Percentiles rank a stretch among this genome's conserved stretches.
These are phyloP conservation scores for Phialocephala subalpina DNA, from an alignment of 2,329 filamentous ascomycete genomes.

Conservation along the genomic window DNA sequence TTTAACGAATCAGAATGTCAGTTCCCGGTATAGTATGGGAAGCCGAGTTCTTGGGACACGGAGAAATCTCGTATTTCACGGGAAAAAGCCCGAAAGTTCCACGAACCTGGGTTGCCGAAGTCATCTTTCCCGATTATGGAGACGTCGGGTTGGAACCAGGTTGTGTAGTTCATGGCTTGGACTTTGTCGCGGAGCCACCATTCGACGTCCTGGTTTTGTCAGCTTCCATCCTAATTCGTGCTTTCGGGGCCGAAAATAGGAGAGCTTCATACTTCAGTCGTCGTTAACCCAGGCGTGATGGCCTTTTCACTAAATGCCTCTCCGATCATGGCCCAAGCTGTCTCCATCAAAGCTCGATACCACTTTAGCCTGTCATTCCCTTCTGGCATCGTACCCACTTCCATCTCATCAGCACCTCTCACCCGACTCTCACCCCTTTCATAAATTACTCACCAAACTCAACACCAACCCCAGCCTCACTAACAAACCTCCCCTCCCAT, in stretches of 20 bases:
- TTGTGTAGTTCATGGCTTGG: constrained; percentile 57
- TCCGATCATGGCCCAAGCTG: constrained; percentile 58
- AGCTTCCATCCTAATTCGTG: neutral
- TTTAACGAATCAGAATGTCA: no score
- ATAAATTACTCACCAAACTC: constrained; percentile 52
- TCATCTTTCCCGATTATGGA: constrained; percentile 46
- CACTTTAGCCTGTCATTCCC: constrained; percentile 46
- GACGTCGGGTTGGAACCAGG: constrained; percentile 59
- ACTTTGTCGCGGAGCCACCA: constrained; percentile 61
- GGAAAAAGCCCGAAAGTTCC: no score
- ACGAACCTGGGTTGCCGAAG: constrained; percentile 27
- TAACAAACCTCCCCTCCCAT: constrained; percentile 51
- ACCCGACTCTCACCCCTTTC: no score
- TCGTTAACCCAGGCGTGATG: constrained; percentile 53
- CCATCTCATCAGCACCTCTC: neutral
- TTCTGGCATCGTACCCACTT: constrained; percentile 17
- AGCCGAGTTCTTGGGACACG: no score
- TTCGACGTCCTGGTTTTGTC: constrained; percentile 50
- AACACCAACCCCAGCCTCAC: constrained; percentile 54
- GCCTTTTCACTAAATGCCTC: constrained; percentile 54
- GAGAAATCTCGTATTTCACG: no score
- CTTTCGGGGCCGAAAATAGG: constrained; percentile 19
- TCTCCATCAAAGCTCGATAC: constrained; percentile 57
- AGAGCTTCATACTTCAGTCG: constrained; percentile 40
- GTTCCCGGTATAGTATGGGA: no score